Base-by-base conservation (phyloP, 169 alveolate genomes). In the Babesia bigemina region DNA sequence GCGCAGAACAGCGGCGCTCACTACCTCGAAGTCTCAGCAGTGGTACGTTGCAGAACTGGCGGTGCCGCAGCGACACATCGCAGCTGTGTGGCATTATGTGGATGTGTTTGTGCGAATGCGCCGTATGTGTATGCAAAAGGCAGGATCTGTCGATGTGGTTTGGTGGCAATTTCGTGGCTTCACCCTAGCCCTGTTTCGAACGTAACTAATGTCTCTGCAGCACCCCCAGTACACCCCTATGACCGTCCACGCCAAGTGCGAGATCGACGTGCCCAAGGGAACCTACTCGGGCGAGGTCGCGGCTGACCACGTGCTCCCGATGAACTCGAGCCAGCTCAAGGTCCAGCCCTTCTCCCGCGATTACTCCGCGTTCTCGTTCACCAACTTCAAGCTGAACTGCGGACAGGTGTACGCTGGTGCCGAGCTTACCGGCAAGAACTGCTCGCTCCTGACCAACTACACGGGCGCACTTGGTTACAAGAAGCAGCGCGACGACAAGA, bases 281-380 rank as follows among this genome's bases (percentile, higher is more conserved):
- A 53, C 21, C 14, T 63, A 81, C 63, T 24, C 55, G 48, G 53
- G 53, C 48, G 48, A 45, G 19, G 11, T 81, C 13, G 62, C 74
- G 0, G 72, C 88, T 19, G 84, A 81, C 49, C 71, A 69, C 53
- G 84, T 47, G 16, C 53, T 22, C 63, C 71, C 75, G 44, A 17
- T 63, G 39, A 9, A 69, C 58, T 44, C 70, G 21, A 26, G 70
- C 62, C 72, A 77, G 47, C 19, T 73, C 42, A 77, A 81, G 66
- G 14, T 81, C n/a, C 21, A 47, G 11, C 88, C 88, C 21, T 65
- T 62, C 28, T 79, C 44, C 53, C 22, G 49, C 24, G 56, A 47
- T 47, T 81, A 47, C 75, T 69, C 75, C 22, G 72, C 66, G 28
- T 81, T 81, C 74, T 72, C 88, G 6, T 49, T 81, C 19, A 63